Evolutionary conservation across 148 eudicot species (phyloP).

Genomic region (Hydrangea macrophylla): DNA sequence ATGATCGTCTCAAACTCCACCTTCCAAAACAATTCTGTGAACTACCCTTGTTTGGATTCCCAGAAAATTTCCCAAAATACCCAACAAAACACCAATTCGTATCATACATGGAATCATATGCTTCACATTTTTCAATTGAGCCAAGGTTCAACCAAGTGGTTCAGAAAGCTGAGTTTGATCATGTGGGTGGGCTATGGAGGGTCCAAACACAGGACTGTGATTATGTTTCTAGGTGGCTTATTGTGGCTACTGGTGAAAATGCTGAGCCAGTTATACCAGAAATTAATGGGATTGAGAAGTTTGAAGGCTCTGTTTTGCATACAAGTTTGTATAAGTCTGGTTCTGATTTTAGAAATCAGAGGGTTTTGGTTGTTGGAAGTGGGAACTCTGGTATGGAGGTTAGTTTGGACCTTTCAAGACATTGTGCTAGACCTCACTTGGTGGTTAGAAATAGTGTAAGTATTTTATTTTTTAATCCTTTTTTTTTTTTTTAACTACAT

Average conservation of each 20-base stretch:
- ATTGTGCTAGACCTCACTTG: slow-evolving; percentile 55
- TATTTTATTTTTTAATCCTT: neutral
- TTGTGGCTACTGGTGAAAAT: slow-evolving; percentile 83
- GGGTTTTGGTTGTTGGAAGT: slow-evolving; percentile 71
- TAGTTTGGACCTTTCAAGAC: slow-evolving; percentile 53
- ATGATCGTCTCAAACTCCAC: slow-evolving; percentile 76
- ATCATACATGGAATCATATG: slow-evolving; percentile 65
- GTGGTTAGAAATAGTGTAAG: slow-evolving; percentile 77
- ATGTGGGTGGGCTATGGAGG: slow-evolving; percentile 28
- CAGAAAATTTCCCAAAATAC: slow-evolving; percentile 58
- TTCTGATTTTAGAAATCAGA: slow-evolving; percentile 31
- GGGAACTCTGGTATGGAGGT: slow-evolving; percentile 91
- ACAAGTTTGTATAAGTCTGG: slow-evolving; percentile 64
- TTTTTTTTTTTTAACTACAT: neutral
- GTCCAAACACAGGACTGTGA: slow-evolving; percentile 33
- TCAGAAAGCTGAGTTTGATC: slow-evolving; percentile 38
- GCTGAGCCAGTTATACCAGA: slow-evolving; percentile 70
- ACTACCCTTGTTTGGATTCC: slow-evolving; percentile 59
- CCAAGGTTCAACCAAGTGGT: slow-evolving; percentile 56
- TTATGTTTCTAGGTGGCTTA: slow-evolving; percentile 52
- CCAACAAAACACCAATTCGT: slow-evolving; percentile 65
- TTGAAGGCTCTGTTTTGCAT: slow-evolving; percentile 48
- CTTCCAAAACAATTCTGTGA: slow-evolving; percentile 71
- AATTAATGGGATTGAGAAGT: slow-evolving; percentile 53
- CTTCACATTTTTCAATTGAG: slow-evolving; percentile 38